Conservation (phyloP, 306 rosid species). For the Lablab purpureus region DNA sequence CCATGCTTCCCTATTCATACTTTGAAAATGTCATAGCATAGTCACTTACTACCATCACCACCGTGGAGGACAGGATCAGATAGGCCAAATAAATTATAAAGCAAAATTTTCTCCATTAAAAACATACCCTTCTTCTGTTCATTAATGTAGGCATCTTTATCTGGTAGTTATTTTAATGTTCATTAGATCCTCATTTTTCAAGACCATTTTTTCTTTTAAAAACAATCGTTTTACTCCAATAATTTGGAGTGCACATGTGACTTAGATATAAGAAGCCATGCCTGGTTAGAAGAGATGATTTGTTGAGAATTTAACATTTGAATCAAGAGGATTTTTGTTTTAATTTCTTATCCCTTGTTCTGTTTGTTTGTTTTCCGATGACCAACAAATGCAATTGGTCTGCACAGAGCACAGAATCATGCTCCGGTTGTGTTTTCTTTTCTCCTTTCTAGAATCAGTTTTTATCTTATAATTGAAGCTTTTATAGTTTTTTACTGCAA, state of each 20-base stretch:
- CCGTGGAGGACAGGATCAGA: constrained; percentile 38
- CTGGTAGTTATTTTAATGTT: constrained; percentile 42
- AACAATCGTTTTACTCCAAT: constrained; percentile 8
- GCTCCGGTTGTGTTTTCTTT: too few species aligned
- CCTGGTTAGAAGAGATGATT: constrained; percentile 42
- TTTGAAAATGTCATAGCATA: constrained; percentile 27
- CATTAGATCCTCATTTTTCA: constrained; percentile 38
- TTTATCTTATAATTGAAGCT: too few species aligned
- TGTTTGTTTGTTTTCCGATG: not conserved
- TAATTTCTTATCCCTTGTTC: not conserved
- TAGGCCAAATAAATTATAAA: constrained; percentile 28
- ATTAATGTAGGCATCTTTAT: constrained; percentile 40
- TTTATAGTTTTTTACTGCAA: too few species aligned
- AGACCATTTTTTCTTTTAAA: constrained; percentile 21
- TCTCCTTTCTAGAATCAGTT: too few species aligned
- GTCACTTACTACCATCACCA: not conserved
- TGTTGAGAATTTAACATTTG: constrained; percentile 39
- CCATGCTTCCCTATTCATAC: constrained; percentile 3
- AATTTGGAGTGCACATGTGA: constrained; percentile 41
- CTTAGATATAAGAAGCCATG: constrained; percentile 40
- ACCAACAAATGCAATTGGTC: not conserved
- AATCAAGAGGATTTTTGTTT: constrained; percentile 23
- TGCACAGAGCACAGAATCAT: not conserved
- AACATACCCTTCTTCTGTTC: constrained; percentile 14
- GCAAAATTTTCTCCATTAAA: constrained; percentile 26